These are phyloP conservation scores for Cryphonectria naterciae DNA, from an alignment of 2,329 filamentous ascomycete genomes.

Conservation along the genomic window DNA sequence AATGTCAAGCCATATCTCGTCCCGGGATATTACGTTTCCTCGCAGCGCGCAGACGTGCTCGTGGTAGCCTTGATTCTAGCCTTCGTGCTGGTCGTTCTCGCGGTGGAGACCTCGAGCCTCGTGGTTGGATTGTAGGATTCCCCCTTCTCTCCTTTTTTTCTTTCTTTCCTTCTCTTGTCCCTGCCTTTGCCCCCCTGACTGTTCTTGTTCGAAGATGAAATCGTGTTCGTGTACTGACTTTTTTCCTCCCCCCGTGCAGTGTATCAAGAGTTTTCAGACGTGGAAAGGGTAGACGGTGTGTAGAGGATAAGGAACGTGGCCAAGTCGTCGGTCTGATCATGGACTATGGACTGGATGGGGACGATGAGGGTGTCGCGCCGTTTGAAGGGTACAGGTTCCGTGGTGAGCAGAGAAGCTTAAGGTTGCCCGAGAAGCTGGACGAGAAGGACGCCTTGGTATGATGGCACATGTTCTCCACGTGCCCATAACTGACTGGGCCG, in stretches of 20 bases:
- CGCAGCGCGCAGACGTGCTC: slow-evolving; percentile 36
- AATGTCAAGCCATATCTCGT: slow-evolving; percentile 8
- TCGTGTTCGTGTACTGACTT: neutral
- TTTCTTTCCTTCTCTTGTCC: no score
- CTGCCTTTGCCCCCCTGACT: neutral
- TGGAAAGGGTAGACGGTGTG: neutral
- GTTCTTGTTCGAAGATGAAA: neutral
- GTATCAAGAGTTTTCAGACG: neutral
- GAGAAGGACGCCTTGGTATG: slow-evolving; percentile 1
- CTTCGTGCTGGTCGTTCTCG: slow-evolving; percentile 38
- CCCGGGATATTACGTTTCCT: slow-evolving; percentile 8
- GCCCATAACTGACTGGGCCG: neutral
- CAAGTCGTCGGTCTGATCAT: neutral
- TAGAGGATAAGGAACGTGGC: neutral
- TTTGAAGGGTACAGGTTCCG: neutral
- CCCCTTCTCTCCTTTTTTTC: neutral
- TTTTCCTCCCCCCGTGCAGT: neutral
- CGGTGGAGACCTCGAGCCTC: slow-evolving; percentile 36
- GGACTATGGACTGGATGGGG: neutral
- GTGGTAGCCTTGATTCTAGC: slow-evolving; percentile 37
- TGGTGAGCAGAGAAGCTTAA: neutral
- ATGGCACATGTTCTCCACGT: neutral
- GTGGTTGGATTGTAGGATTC: slow-evolving; percentile 30
- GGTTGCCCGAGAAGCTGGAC: neutral
- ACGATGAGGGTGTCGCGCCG: neutral